Conservation (phyloP, 1,284 basidiomycete genomes). For the Marasmius sp. region DNA sequence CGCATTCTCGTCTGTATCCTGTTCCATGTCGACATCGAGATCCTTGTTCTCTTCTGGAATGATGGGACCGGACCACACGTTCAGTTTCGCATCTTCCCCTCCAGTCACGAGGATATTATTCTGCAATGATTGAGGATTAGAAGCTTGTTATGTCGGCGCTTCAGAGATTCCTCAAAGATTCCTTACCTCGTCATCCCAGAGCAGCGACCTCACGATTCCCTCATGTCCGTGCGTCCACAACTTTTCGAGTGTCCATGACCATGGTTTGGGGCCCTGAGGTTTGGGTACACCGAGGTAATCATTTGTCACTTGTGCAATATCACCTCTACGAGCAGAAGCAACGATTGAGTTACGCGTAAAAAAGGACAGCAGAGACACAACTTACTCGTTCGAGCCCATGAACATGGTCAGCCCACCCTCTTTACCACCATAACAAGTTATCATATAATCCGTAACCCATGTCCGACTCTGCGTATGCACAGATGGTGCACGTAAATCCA, state of each 20-base stretch:
- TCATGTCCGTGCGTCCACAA: slow-evolving; percentile 52
- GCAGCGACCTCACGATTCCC: slow-evolving; percentile 56
- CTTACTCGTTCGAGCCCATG: slow-evolving; percentile 63
- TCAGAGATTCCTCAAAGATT: slow-evolving; percentile 11
- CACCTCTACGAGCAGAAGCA: slow-evolving; percentile 45
- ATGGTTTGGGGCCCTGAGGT: slow-evolving; percentile 19
- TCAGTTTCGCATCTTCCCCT: slow-evolving; percentile 61
- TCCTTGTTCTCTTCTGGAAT: slow-evolving; percentile 14
- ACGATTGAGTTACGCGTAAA: neutral
- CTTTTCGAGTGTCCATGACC: slow-evolving; percentile 50
- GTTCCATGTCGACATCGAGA: slow-evolving; percentile 11
- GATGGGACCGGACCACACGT: slow-evolving; percentile 42
- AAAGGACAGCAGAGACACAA: slow-evolving; percentile 6
- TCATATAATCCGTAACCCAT: slow-evolving; percentile 67
- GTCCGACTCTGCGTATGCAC: slow-evolving; percentile 42
- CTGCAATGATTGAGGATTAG: slow-evolving; percentile 26
- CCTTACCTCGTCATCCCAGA: slow-evolving; percentile 55
- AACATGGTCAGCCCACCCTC: slow-evolving; percentile 43
- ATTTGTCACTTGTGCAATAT: slow-evolving; percentile 53
- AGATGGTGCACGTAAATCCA: slow-evolving; percentile 55
- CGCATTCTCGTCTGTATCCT: neutral
- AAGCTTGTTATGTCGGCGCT: neutral
- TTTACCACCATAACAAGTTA: slow-evolving; percentile 38
- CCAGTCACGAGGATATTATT: slow-evolving; percentile 54
- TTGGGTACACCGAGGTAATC: slow-evolving; percentile 29